These are phyloP conservation scores for Termitomyces sp. DNA, from an alignment of 768 basidiomycete genomes.

Conservation along the genomic window DNA sequence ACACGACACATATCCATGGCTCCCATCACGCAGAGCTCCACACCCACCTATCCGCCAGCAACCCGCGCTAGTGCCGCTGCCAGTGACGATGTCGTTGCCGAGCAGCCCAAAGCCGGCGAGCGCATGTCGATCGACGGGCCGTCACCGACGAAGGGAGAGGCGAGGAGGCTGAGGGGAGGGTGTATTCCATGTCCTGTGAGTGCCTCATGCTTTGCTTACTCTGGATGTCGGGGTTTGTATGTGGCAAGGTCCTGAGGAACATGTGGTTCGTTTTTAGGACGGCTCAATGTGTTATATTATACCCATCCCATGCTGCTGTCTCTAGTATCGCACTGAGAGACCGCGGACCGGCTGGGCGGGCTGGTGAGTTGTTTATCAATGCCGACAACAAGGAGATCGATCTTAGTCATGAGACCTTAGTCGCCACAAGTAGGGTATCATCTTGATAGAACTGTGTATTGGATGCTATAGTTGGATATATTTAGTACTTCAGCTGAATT, in stretches of 20 bases:
- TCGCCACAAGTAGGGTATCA: too few relatives aligned
- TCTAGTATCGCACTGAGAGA: background rate
- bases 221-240: background rate
- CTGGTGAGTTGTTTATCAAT: background rate
- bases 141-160: background rate
- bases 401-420: background rate
- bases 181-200: conserved; percentile 14
- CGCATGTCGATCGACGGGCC: background rate
- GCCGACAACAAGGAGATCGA: background rate
- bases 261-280: background rate
- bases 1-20: background rate
- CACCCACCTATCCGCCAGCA: background rate
- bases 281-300: conserved; percentile 12
- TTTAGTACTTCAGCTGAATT: too few relatives aligned
- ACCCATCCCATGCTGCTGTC: conserved; percentile 12
- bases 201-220: background rate
- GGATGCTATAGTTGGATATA: too few relatives aligned
- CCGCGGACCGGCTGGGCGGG: background rate
- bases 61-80: background rate
- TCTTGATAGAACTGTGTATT: too few relatives aligned
- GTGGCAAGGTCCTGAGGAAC: background rate
- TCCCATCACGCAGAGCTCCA: background rate
- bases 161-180: conserved; percentile 11
- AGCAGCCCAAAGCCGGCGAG: background rate
- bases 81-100: background rate